phyloP scores from a whole-genome alignment of 306 rosid species.

The Luffa aegyptiaca region DNA sequence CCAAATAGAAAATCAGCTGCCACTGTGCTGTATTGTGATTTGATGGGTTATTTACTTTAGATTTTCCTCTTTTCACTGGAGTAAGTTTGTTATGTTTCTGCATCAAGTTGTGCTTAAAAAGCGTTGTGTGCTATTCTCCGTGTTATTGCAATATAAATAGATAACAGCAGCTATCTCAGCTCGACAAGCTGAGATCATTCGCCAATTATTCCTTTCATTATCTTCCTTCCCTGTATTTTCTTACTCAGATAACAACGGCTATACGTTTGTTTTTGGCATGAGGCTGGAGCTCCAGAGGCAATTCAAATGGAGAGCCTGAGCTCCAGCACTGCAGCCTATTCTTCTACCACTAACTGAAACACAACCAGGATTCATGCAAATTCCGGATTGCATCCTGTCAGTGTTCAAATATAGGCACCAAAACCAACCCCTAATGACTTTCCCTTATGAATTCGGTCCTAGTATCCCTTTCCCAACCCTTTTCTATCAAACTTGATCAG shows the following conservation, averaged over 20 bases:
- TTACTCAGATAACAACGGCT: background rate
- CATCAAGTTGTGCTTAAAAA: background rate
- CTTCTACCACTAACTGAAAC: background rate
- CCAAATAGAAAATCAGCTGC: background rate
- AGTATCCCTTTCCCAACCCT: background rate
- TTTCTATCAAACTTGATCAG: background rate
- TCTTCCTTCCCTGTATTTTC: background rate
- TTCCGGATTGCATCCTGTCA: background rate
- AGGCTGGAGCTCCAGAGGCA: background rate
- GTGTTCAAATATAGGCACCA: background rate
- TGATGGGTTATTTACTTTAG: background rate
- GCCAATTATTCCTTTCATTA: background rate
- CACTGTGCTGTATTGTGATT: background rate
- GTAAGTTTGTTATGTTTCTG: background rate
- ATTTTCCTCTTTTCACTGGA: background rate
- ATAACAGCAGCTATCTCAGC: background rate
- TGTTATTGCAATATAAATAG: background rate
- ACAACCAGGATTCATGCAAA: background rate
- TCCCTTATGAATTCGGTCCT: background rate
- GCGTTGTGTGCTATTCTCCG: background rate
- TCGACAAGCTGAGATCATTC: background rate
- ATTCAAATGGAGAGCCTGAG: background rate
- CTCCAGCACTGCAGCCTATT: background rate
- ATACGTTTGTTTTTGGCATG: background rate
- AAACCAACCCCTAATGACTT: background rate